Evolutionary conservation across 2,329 filamentous ascomycete species (phyloP).

Genomic region (Dryadomyces quercus-mongolicae): DNA sequence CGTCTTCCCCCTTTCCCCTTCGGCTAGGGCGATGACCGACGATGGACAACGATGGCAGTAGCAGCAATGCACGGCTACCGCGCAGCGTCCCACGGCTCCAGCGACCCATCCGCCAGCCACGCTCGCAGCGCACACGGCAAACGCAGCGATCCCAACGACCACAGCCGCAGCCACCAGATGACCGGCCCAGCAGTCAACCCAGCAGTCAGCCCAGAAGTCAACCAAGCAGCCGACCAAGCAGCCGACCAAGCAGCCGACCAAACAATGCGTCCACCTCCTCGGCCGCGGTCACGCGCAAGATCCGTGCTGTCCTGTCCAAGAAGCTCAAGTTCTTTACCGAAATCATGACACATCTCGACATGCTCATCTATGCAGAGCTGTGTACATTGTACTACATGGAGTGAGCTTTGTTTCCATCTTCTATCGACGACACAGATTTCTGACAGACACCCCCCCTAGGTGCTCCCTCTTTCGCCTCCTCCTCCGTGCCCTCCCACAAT

Average conservation of each 20-base stretch:
- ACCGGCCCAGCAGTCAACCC: not conserved
- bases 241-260: not conserved
- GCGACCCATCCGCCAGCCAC: not conserved
- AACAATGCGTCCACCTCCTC: not conserved
- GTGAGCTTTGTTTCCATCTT: conserved; percentile 27
- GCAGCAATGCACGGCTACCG: not conserved
- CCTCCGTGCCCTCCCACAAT: conserved; percentile 45
- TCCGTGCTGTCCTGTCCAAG: conserved; percentile 29
- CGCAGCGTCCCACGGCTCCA: not conserved
- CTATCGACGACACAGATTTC: not conserved
- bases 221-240: not conserved
- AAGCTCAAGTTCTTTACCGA: conserved; percentile 50
- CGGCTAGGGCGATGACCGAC: not conserved
- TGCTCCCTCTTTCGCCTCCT: conserved; percentile 53
- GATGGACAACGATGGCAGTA: conserved; percentile 2
- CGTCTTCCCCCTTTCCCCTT: not conserved
- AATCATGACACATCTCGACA: conserved; percentile 49
- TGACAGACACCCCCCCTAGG: conserved; percentile 22
- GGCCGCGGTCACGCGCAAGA: conserved; percentile 13
- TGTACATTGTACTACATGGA: conserved; percentile 60
- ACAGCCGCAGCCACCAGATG: not conserved
- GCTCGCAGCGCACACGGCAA: not conserved
- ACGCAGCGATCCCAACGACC: not conserved
- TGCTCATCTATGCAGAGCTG: conserved; percentile 51
- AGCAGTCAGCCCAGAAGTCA: not conserved